Conservation (phyloP, 1,139 yeast species). For the Hemisphaericaspora xylanilytica region DNA sequence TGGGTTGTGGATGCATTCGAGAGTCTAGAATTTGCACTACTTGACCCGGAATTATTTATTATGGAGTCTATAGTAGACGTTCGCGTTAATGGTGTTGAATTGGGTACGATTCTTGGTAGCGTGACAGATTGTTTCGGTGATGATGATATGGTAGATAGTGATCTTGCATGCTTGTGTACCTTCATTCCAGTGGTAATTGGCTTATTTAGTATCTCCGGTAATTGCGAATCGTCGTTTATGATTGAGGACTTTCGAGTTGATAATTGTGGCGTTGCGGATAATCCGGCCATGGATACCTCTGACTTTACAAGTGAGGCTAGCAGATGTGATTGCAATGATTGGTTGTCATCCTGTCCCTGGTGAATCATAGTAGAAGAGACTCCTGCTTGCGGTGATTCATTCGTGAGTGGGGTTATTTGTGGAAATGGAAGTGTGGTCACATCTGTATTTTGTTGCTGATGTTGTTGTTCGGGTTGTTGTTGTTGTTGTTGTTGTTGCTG, state of each 20-base stretch:
- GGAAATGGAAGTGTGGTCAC: not conserved
- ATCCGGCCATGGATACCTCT: not conserved
- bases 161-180: not conserved
- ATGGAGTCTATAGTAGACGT: not conserved
- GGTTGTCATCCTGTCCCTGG: not conserved
- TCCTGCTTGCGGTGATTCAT: not conserved
- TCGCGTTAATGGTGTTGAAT: not conserved
- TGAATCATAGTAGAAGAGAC: not conserved
- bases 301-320: not conserved
- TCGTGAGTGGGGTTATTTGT: not conserved
- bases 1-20: not conserved
- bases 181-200: conserved; percentile 1
- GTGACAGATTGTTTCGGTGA: not conserved
- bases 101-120: not conserved
- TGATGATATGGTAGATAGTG: not conserved
- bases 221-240: not conserved
- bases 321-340: not conserved
- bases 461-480: conserved; percentile 5
- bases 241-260: not conserved
- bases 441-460: conserved; percentile 4
- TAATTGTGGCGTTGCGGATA: conserved; percentile 1
- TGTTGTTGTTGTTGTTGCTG: conserved; percentile 1
- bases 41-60: not conserved
- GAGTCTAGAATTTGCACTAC: not conserved
- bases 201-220: not conserved